Base-by-base conservation (phyloP, 2,329 filamentous ascomycete species). In the Fusarium citri region DNA sequence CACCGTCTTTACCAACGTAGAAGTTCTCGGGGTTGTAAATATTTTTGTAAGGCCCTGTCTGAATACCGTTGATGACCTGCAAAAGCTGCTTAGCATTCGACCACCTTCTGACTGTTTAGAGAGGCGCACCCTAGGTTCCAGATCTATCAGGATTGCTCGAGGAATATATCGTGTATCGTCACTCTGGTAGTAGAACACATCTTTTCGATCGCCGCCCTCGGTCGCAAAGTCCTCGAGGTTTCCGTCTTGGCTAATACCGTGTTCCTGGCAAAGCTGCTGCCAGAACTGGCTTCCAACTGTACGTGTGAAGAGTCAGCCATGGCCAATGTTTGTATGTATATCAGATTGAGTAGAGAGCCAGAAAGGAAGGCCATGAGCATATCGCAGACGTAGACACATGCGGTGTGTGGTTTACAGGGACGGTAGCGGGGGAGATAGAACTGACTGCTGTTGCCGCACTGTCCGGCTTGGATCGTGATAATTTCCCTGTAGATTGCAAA, bases 1-100 rank as follows among this genome's bases (percentile, higher is more conserved):
- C 90, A 61, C 96, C 96, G 82, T 95, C 92, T 80, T 97, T 97
- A 75, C 95, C 94, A 55, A 98, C 89, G 79, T 97, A 99, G 83
- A 98, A 98, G 85, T 99, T 99, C 82, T 99, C 96, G 1, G 96
- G 96, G 79, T 99, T 99, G 88, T 99, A 99, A 64, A 99, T 99
- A 80, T 99, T 98, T 80, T 92, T 94, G 85, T 99, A 99, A 0
- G 94, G 91, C 2, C 96, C 94, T 12, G 91, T 92, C 83, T 98
- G 95, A 74, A 99, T 99, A 66, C 90, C 85, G 78, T 98, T 92
- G 77, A 99, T 92, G 69, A 98, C 92, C 90, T 85, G 68, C 28
- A 26, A 55, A 43, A 50, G n/a, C 49, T 55, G 41, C 40, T 72
- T 58, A 74, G 65, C 49, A 55, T 14, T 55, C 25, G 30, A 9